phyloP scores from a whole-genome alignment of 2,329 filamentous ascomycete genomes.

The Phyllosticta capitalensis region DNA sequence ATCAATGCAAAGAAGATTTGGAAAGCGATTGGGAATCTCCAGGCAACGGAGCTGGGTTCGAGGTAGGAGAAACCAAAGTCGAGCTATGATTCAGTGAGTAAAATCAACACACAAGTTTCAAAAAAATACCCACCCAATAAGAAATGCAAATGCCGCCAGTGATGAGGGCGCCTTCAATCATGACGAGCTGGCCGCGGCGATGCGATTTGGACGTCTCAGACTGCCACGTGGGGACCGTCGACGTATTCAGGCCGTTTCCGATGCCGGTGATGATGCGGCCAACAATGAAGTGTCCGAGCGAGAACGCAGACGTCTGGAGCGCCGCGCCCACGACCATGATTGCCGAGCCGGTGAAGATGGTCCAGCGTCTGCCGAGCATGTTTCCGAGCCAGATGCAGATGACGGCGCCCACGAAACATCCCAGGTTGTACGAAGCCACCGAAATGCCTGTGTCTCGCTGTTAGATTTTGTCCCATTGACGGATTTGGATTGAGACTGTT shows the following conservation, averaged over 20 bases:
- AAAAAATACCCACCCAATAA: constrained; percentile 41
- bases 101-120: constrained; percentile 46
- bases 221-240: constrained; percentile 37
- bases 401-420: constrained; percentile 37
- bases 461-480: neutral
- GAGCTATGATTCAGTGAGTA: constrained; percentile 16
- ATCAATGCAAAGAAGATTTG: constrained; percentile 48
- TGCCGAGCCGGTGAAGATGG: constrained; percentile 49
- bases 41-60: constrained; percentile 33
- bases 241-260: constrained; percentile 36
- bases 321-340: constrained; percentile 52
- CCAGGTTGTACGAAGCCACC: constrained; percentile 15
- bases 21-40: constrained; percentile 49
- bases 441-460: constrained; percentile 13
- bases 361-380: constrained; percentile 46
- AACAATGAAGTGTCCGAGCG: constrained; percentile 37
- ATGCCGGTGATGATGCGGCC: constrained; percentile 43
- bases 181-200: constrained; percentile 37
- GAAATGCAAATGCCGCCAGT: constrained; percentile 35
- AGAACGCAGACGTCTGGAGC: constrained; percentile 45
- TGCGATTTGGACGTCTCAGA: constrained; percentile 39
- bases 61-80: constrained; percentile 39
- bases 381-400: constrained; percentile 44
- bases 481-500: neutral
- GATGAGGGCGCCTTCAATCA: constrained; percentile 39